Conservation (phyloP, 2,329 filamentous ascomycete species). For the Clonostachys byssicola region DNA sequence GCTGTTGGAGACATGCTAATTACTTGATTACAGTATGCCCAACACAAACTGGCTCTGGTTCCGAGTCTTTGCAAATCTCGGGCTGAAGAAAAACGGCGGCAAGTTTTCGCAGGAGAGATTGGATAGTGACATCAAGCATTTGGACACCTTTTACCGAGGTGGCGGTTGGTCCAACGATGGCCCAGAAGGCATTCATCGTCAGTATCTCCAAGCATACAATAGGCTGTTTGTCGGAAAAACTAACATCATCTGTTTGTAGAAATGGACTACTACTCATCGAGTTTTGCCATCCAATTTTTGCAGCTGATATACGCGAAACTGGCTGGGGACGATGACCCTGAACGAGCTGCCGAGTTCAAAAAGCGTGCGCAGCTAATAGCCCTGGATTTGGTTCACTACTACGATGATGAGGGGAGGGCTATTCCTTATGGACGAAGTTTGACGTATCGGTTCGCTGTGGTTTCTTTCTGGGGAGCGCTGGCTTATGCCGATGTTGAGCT, state of each 20-base stretch:
- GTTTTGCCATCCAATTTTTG: slow-evolving; percentile 77
- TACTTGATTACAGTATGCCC: slow-evolving; percentile 54
- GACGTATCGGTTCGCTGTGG: slow-evolving; percentile 81
- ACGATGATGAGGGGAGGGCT: slow-evolving; percentile 65
- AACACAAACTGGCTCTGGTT: slow-evolving; percentile 75
- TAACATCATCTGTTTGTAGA: slow-evolving; percentile 28
- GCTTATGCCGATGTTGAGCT: slow-evolving; percentile 74
- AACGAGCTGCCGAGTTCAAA: slow-evolving; percentile 65
- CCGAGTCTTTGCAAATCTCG: slow-evolving; percentile 77
- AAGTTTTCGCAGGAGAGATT: slow-evolving; percentile 66
- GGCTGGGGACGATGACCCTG: slow-evolving; percentile 61
- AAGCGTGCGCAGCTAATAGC: slow-evolving; percentile 63
- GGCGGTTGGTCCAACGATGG: slow-evolving; percentile 82
- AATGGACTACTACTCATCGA: slow-evolving; percentile 83
- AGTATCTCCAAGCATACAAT: slow-evolving; percentile 9
- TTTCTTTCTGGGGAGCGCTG: slow-evolving; percentile 76
- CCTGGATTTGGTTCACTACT: slow-evolving; percentile 71
- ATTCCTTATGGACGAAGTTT: slow-evolving; percentile 77
- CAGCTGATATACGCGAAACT: slow-evolving; percentile 75
- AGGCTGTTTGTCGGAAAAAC: too few relatives aligned
- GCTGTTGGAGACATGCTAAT: too few relatives aligned
- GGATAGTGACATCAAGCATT: slow-evolving; percentile 71
- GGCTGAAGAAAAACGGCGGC: slow-evolving; percentile 70
- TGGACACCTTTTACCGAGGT: slow-evolving; percentile 79
- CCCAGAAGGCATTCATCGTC: slow-evolving; percentile 68